Conservation (phyloP, 768 basidiomycete species). For the Mycena maculata region DNA sequence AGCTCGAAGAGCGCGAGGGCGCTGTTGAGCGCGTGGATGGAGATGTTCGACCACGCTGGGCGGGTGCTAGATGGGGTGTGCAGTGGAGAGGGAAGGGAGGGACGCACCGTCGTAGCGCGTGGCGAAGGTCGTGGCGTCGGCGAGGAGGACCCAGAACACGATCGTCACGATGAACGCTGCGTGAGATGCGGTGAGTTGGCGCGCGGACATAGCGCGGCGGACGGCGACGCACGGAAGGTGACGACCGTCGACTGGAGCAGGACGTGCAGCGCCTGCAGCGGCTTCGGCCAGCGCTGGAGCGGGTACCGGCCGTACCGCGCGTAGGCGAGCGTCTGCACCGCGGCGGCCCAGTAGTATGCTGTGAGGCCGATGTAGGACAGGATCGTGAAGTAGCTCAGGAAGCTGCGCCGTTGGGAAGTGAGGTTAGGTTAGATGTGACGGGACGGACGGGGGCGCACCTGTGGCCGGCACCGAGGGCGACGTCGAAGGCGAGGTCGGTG, state of each 20-base stretch:
- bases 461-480: constrained; percentile 43
- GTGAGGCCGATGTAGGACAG: constrained; percentile 71
- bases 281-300: constrained; percentile 68
- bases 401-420: not conserved
- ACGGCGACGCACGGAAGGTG: constrained; percentile 68
- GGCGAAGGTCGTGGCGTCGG: constrained; percentile 54
- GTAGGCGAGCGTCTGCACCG: constrained; percentile 63
- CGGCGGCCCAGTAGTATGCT: constrained; percentile 71
- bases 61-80: constrained; percentile 13
- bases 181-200: not conserved
- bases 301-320: constrained; percentile 57
- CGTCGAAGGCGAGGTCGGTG: constrained; percentile 51
- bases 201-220: constrained; percentile 16
- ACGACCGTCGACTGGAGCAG: constrained; percentile 62
- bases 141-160: constrained; percentile 71
- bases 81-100: not conserved
- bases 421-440: not conserved
- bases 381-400: constrained; percentile 70
- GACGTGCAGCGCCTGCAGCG: constrained; percentile 68
- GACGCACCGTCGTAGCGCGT: constrained; percentile 53
- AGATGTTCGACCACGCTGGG: constrained; percentile 70
- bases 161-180: constrained; percentile 72
- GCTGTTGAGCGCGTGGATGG: constrained; percentile 71
- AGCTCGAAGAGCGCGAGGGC: constrained; percentile 69
- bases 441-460: constrained; percentile 41